Base-by-base conservation (phyloP, 2,329 filamentous ascomycete species). In the Leptographium flavum region DNA sequence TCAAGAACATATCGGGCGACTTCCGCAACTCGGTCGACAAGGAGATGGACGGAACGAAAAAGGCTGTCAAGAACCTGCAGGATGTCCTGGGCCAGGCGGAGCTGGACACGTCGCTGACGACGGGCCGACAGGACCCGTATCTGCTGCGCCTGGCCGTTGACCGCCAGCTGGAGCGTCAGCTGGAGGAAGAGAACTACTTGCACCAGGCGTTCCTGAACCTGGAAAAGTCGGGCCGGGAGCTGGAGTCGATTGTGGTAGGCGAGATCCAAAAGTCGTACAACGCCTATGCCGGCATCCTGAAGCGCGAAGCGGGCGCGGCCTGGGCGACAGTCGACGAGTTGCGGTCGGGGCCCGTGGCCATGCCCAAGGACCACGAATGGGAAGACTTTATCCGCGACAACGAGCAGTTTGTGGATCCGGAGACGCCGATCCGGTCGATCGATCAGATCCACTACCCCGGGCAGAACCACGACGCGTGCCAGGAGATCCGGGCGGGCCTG, bases 221-320 rank as follows among this genome's bases (percentile, higher is more conserved):
- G 14, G 92, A 98, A 61, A 85, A 78, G 53, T 96, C 92, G 15
- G 92, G 92, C 3, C 82, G 88, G 49, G 92, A 98, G 63, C 76
- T 98, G 3, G 92, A 98, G 63, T 84, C 87, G 1, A 96, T 98
- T 52, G 87, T 98, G 1, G 87, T 98, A 14, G 87, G 88, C 53
- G 92, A 98, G 63, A 93, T 98, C 36, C 92, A 98, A 59, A 96
- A 96, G 62, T 87, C 92, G 0, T 96, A 95, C 67, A 94, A 92
- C 56, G 87, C 88, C 3, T 87, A 94, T 54, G 85, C 88, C 22
- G 83, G 82, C 44, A 94, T 96, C 51, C 68, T 96, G 49, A 94
- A 90, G 67, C 81, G 87, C 39, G 90, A 96, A 59, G 84, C 87
- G 10, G 87, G 94, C 52, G 80, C 86, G 45, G 78, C 83, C 30